Conservation (phyloP, 352 stramenopile species). For the Phytophthora pseudosyringae region DNA sequence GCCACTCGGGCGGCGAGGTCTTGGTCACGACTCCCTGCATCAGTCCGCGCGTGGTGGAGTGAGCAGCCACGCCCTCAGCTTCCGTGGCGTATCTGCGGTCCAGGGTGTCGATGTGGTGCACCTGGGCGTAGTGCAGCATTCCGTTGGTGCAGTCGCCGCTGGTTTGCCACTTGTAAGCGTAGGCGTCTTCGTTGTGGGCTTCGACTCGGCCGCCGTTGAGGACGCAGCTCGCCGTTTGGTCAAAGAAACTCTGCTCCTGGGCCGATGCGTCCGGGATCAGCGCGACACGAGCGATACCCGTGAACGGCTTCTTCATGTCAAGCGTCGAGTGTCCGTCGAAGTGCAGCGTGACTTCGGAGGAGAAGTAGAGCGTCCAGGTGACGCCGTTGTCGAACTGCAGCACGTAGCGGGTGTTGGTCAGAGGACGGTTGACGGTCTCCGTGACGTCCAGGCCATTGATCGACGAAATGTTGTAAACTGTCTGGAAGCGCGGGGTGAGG, state of each 20-base stretch:
- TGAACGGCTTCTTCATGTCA: constrained; percentile 39
- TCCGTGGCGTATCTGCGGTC: constrained; percentile 49
- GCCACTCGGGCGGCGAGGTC: constrained; percentile 52
- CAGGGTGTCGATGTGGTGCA: constrained; percentile 68
- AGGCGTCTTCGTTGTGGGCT: constrained; percentile 48
- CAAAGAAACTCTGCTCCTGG: constrained; percentile 44
- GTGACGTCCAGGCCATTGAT: constrained; percentile 53
- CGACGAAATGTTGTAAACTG: constrained; percentile 47
- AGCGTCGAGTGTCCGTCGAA: constrained; percentile 48
- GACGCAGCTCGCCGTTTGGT: constrained; percentile 47
- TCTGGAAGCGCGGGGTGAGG: constrained; percentile 53
- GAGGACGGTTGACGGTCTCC: constrained; percentile 31
- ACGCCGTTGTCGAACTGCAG: constrained; percentile 56
- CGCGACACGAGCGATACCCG: constrained; percentile 39
- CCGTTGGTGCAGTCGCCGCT: constrained; percentile 58
- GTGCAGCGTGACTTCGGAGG: constrained; percentile 36
- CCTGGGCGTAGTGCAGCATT: constrained; percentile 66
- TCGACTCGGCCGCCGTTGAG: constrained; percentile 55
- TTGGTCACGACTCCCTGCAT: constrained; percentile 63
- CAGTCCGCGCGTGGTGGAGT: constrained; percentile 61
- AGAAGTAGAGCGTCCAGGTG: constrained; percentile 69
- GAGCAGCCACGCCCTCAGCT: constrained; percentile 35
- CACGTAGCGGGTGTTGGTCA: constrained; percentile 56
- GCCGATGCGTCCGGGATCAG: constrained; percentile 45
- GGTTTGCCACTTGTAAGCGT: constrained; percentile 67